Evolutionary conservation across 1,284 basidiomycete genomes (phyloP), one percentile per base, ranked within the genome.

Genomic region (Thecaphora thlaspeos): DNA sequence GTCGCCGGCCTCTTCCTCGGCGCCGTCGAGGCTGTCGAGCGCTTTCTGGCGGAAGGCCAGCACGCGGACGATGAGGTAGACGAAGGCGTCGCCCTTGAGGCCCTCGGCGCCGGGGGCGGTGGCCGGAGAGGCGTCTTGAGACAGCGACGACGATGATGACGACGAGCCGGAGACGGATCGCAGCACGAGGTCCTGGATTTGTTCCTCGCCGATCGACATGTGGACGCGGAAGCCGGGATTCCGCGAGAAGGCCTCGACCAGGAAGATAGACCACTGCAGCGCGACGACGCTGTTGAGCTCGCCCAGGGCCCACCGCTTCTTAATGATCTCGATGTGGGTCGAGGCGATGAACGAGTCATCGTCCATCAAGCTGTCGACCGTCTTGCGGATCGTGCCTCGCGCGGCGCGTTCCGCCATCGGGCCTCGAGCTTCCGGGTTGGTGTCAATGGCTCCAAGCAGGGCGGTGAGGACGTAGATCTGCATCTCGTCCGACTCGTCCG

Each of bases 221-320:
- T 73, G 66, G n/a, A 54, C 55, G 36, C 61, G 55, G 22, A 66
- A 58, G 49, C 59, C 58, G 1, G 74, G 54, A 36, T 64, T 68
- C 17, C 60, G 55, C 9, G 63, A 58, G 48, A 73, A 58, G 5
- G 70, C 66, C 15, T 75, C 67, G 18, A 65, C 65, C 15, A 75
- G 43, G 42, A 75, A 91, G 49, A 93, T 81, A 0, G 89, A 88
- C 90, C 91, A 95, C 68, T 91, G 88, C 28, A 97, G 82, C 11
- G 88, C 80, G 3, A 93, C 76, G 0, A 85, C 83, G 1, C 90
- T 87, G 71, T 88, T 89, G 24, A 92, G 80, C 3, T 87, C 86
- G 1, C 84, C 82, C 10, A 89, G 86, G 52, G 84, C 85, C 88
- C 90, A 91, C 15, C 52, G 43, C 26, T 61, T 61, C 51, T 57